These are phyloP conservation scores for Babesia divergens DNA, from an alignment of 169 alveolate genomes.

Conservation along the genomic window DNA sequence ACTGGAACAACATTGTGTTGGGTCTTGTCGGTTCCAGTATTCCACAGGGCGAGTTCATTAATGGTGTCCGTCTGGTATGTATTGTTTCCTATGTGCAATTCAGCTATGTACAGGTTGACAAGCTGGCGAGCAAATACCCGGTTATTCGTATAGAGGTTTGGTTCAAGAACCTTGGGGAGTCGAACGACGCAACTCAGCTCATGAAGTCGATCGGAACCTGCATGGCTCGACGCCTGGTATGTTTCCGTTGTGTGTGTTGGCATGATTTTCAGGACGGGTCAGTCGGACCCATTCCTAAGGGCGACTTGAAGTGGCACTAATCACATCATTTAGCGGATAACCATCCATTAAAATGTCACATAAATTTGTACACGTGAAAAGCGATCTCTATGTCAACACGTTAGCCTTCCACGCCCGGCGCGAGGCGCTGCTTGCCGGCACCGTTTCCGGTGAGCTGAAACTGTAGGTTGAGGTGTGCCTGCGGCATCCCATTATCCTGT, in stretches of 20 bases:
- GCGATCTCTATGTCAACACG: constrained; percentile 36
- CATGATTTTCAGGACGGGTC: constrained; percentile 52
- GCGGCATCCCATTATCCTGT: neutral
- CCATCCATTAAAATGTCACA: neutral
- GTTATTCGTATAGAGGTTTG: constrained; percentile 64
- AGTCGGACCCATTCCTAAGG: constrained; percentile 59
- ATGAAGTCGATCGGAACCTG: constrained; percentile 60
- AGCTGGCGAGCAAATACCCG: constrained; percentile 51
- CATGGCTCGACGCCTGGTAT: constrained; percentile 64
- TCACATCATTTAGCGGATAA: neutral
- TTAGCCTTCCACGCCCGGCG: constrained; percentile 33
- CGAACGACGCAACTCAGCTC: constrained; percentile 60
- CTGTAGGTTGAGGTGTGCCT: neutral
- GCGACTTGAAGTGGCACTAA: constrained; percentile 67
- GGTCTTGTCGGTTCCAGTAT: constrained; percentile 79
- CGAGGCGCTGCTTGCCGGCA: constrained; percentile 39
- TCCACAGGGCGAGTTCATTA: constrained; percentile 69
- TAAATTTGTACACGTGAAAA: neutral
- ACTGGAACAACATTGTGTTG: constrained; percentile 80
- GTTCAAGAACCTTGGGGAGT: constrained; percentile 60
- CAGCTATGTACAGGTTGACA: constrained; percentile 38
- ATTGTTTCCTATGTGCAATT: neutral
- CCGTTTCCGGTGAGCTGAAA: constrained; percentile 28
- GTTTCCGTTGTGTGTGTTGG: neutral
- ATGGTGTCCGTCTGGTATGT: constrained; percentile 79